A percentile compares a stretch with the other conserved stretches of the same genome.
phyloP scores from a whole-genome alignment of 257 asterid species.

The Solanum ahanhuiri region DNA sequence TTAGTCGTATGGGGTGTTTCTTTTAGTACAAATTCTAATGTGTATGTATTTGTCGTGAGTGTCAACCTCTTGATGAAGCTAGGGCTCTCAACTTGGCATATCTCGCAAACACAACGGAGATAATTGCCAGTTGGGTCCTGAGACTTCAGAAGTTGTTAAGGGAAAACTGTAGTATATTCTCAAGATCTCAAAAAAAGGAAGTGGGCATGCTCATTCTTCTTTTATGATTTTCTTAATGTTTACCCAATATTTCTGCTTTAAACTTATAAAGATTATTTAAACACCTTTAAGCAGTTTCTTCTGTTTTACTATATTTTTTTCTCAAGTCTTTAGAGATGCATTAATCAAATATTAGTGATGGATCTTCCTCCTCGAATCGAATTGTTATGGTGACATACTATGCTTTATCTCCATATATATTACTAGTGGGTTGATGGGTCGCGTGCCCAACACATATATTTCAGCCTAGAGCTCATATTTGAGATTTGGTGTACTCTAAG shows the following conservation, averaged over 20 bases:
- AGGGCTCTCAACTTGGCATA: neutral
- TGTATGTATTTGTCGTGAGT: neutral
- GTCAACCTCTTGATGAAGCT: neutral
- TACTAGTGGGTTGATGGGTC: too few relatives aligned
- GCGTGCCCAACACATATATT: too few relatives aligned
- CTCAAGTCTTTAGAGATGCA: slow-evolving; percentile 23
- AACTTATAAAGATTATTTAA: neutral
- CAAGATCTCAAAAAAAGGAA: too few relatives aligned
- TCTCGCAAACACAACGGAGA: neutral
- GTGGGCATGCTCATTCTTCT: neutral
- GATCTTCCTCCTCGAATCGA: too few relatives aligned
- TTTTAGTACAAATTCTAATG: neutral
- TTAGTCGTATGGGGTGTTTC: neutral
- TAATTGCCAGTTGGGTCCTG: neutral
- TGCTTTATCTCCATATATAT: too few relatives aligned
- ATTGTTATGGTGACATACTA: too few relatives aligned
- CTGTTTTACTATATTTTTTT: neutral
- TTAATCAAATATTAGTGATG: slow-evolving; percentile 10
- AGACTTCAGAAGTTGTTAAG: neutral
- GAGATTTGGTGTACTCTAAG: too few relatives aligned
- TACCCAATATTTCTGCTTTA: neutral
- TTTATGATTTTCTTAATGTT: neutral
- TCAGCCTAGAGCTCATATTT: too few relatives aligned
- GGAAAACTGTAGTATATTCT: too few relatives aligned
- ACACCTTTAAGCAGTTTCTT: neutral